Conservation (phyloP, 257 asterid genomes). For the Agastache rugosa region DNA sequence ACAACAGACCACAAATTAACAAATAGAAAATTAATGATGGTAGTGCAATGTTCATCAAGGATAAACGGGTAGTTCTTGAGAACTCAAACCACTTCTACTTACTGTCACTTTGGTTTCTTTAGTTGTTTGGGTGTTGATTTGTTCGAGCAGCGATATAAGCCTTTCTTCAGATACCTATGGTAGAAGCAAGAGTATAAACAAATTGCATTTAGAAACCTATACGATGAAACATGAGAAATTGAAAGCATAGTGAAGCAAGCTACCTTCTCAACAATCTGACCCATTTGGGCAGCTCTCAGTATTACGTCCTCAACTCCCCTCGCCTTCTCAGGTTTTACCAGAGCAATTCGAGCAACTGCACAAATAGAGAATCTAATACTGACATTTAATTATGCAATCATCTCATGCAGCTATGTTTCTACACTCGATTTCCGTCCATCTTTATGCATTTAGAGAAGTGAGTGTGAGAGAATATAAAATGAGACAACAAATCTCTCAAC, state of each 20-base stretch:
- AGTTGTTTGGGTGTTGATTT: conserved; percentile 89
- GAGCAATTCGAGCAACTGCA: conserved; percentile 94
- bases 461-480: too few relatives aligned
- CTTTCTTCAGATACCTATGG: conserved; percentile 87
- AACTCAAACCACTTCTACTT: conserved; percentile 43
- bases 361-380: background rate
- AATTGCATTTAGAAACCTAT: background rate
- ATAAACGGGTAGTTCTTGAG: background rate
- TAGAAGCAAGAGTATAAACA: background rate
- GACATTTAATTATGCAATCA: background rate
- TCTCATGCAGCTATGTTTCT: background rate
- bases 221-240: background rate
- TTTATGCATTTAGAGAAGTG: background rate
- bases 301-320: conserved; percentile 96
- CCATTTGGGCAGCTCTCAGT: conserved; percentile 83
- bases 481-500: too few relatives aligned
- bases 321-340: conserved; percentile 97
- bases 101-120: conserved; percentile 96
- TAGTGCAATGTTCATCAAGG: background rate
- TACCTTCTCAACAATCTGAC: conserved; percentile 93
- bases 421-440: background rate
- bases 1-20: conserved; percentile 10
- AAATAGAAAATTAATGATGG: background rate
- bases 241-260: conserved; percentile 2
- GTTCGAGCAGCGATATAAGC: conserved; percentile 91